These are phyloP conservation scores for Ogataea degrootiae DNA, from an alignment of 805 yeast species.

Conservation along the genomic window DNA sequence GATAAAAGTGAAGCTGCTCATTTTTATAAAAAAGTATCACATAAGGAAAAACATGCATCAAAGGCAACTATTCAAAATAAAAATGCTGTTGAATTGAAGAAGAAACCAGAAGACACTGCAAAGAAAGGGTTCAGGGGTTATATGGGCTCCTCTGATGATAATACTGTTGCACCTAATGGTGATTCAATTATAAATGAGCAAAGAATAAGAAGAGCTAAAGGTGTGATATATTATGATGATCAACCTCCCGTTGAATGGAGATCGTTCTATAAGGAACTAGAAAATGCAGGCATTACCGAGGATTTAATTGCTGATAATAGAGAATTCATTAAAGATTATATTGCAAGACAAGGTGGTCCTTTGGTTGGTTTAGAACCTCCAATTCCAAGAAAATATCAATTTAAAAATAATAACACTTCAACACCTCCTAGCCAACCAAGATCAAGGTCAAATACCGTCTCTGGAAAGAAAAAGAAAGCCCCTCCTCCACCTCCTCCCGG, in stretches of 20 bases:
- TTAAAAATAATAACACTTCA: conserved; percentile 12
- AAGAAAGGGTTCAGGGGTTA: conserved; percentile 68
- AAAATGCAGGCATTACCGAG: conserved; percentile 73
- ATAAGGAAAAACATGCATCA: conserved; percentile 77
- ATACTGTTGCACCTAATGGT: conserved; percentile 10
- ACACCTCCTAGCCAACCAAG: neutral
- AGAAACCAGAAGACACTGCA: conserved; percentile 34
- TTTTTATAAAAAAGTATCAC: conserved; percentile 71
- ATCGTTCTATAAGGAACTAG: conserved; percentile 64
- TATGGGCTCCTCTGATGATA: conserved; percentile 13
- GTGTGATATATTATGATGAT: conserved; percentile 67
- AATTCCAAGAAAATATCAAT: conserved; percentile 57
- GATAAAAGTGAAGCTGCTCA: conserved; percentile 85
- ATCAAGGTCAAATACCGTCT: conserved; percentile 9
- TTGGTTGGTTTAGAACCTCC: conserved; percentile 84
- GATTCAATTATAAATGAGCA: conserved; percentile 37
- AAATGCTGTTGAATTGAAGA: conserved; percentile 79
- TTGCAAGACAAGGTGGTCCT: conserved; percentile 70
- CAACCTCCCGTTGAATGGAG: conserved; percentile 86
- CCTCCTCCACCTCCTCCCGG: conserved; percentile 38
- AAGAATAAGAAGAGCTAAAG: conserved; percentile 51
- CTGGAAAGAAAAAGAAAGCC: conserved; percentile 26
- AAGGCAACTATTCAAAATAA: conserved; percentile 82
- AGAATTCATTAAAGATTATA: conserved; percentile 76
- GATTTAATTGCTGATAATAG: conserved; percentile 87